Percentiles rank a stretch among this genome's conserved stretches.
phyloP scores from a whole-genome alignment of 257 asterid species.

The Pogostemon cablin region DNA sequence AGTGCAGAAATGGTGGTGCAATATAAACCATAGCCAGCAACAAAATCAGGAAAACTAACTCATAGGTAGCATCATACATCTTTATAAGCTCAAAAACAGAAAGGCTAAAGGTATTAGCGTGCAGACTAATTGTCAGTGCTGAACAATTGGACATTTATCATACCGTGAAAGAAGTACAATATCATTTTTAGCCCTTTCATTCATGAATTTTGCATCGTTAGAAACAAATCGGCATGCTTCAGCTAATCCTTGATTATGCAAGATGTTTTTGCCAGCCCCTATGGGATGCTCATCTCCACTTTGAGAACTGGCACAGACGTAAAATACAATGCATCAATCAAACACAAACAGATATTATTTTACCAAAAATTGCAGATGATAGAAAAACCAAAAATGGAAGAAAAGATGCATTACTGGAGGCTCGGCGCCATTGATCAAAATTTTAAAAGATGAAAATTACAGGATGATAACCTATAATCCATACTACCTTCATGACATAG shows the following conservation, averaged over 20 bases:
- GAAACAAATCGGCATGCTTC: constrained; percentile 88
- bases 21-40: neutral
- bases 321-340: constrained; percentile 28
- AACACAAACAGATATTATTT: constrained; percentile 22
- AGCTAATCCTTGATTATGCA: constrained; percentile 65
- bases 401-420: constrained; percentile 16
- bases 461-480: constrained; percentile 10
- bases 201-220: constrained; percentile 82
- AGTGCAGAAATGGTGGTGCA: neutral
- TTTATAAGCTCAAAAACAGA: neutral
- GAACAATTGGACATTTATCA: constrained; percentile 16
- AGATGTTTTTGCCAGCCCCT: constrained; percentile 46
- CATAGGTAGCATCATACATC: neutral
- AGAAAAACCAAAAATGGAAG: constrained; percentile 1
- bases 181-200: constrained; percentile 89
- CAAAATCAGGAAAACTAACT: constrained; percentile 14
- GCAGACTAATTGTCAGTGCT: constrained; percentile 20
- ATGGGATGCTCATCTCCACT: constrained; percentile 52
- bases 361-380: constrained; percentile 18
- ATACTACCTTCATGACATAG: neutral
- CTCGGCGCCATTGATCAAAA: neutral
- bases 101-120: constrained; percentile 3
- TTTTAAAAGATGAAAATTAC: constrained; percentile 2
- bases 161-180: constrained; percentile 86
- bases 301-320: constrained; percentile 44